Conservation (phyloP, 805 yeast genomes). For the Cyberlindnera mycetangii region DNA sequence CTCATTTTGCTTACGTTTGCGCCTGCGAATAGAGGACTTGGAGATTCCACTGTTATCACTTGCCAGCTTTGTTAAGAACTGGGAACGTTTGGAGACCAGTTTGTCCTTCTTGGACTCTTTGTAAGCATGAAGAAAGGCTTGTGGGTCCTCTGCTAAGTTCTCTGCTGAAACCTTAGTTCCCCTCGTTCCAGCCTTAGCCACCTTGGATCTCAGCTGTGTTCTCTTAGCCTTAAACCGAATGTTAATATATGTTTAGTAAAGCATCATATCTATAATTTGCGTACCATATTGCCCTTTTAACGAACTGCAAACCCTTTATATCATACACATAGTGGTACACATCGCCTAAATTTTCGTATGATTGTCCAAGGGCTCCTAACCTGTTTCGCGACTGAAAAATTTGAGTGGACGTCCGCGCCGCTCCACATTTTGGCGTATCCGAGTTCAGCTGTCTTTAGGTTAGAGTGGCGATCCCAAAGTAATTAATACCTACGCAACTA, state of each 20-base stretch:
- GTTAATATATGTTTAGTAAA: conserved; percentile 1
- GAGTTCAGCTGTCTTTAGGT: background rate
- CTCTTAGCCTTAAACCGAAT: conserved; percentile 32
- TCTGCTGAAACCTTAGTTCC: conserved; percentile 3
- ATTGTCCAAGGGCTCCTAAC: background rate
- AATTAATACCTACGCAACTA: conserved; percentile 12
- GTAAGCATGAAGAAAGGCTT: conserved; percentile 49
- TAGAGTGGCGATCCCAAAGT: too few species aligned
- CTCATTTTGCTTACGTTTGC: conserved; percentile 61
- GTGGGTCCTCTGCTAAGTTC: conserved; percentile 34
- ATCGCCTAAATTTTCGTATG: background rate
- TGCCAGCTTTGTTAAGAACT: conserved; percentile 38
- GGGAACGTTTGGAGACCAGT: conserved; percentile 36
- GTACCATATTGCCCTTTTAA: too few species aligned
- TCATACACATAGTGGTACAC: background rate
- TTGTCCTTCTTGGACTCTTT: conserved; percentile 55
- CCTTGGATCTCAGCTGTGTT: conserved; percentile 37
- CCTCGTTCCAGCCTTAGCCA: conserved; percentile 31
- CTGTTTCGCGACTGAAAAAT: conserved; percentile 10
- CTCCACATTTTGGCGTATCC: background rate
- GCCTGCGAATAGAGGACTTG: conserved; percentile 61
- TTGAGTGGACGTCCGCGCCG: conserved; percentile 4
- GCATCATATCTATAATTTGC: too few species aligned
- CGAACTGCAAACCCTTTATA: too few species aligned
- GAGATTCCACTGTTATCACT: conserved; percentile 46